phyloP scores from a whole-genome alignment of 345 rosid species.

The Chamaenerion angustifolium region DNA sequence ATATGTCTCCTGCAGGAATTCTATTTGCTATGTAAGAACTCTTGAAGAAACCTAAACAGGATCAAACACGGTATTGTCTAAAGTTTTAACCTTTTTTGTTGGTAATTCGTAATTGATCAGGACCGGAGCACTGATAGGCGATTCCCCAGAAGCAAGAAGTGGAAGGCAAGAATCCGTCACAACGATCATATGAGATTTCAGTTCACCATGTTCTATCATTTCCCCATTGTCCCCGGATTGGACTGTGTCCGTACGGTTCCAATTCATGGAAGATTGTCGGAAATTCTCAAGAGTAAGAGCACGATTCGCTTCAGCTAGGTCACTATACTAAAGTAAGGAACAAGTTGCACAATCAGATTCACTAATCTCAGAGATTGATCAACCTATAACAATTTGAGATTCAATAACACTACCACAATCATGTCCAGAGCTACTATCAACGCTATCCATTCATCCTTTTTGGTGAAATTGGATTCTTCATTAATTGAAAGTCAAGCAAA shows the following conservation, averaged over 20 bases:
- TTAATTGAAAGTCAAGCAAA: no score
- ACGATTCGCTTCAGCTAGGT: conserved; percentile 53
- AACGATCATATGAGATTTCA: conserved; percentile 51
- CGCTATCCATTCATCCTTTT: no score
- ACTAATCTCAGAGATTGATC: no score
- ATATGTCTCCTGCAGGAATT: conserved; percentile 85
- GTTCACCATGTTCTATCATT: conserved; percentile 21
- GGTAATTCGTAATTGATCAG: conserved; percentile 83
- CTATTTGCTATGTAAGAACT: not conserved
- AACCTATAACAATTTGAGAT: no score
- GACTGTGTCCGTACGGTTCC: conserved; percentile 34
- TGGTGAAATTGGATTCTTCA: no score
- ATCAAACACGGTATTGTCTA: no score
- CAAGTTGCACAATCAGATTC: not conserved
- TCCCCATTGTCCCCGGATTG: conserved; percentile 27
- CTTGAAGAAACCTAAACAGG: not conserved
- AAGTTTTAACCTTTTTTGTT: conserved; percentile 40
- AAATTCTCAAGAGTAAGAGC: conserved; percentile 38
- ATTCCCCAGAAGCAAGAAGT: conserved; percentile 46
- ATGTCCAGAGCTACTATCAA: no score
- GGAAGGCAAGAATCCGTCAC: conserved; percentile 83
- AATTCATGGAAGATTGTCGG: conserved; percentile 33
- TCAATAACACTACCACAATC: no score
- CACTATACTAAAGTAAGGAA: conserved; percentile 47
- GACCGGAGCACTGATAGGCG: conserved; percentile 47